phyloP scores from a whole-genome alignment of 108 stramenopile species.

The Cyclotella cryptica region DNA sequence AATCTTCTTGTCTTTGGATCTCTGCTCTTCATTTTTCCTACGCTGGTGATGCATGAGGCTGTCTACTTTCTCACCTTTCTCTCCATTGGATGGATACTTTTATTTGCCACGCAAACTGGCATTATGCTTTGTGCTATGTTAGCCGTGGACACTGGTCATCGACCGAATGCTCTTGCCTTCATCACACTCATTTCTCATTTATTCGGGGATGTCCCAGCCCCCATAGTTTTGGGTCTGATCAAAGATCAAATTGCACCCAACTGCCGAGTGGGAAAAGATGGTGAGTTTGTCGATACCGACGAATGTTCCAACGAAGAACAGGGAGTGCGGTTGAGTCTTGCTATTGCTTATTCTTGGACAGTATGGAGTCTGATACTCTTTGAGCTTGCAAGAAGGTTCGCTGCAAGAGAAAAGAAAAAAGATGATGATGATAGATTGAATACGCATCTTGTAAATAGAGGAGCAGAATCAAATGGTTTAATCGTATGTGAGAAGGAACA shows the following conservation, averaged over 20 bases:
- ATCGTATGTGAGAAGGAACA: neutral
- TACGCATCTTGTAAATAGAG: neutral
- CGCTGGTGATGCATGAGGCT: slow-evolving; percentile 46
- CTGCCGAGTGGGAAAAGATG: slow-evolving; percentile 38
- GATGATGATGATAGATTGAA: slow-evolving; percentile 4
- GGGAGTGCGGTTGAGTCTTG: slow-evolving; percentile 47
- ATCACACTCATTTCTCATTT: slow-evolving; percentile 47
- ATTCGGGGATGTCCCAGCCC: slow-evolving; percentile 52
- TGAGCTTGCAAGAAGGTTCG: slow-evolving; percentile 45
- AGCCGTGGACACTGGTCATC: slow-evolving; percentile 44
- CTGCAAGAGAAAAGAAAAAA: slow-evolving; percentile 33
- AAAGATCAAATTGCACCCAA: slow-evolving; percentile 55
- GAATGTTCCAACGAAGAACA: slow-evolving; percentile 35
- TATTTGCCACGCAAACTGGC: slow-evolving; percentile 56
- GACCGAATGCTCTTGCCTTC: slow-evolving; percentile 58
- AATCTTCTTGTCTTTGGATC: slow-evolving; percentile 36
- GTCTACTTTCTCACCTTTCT: slow-evolving; percentile 51
- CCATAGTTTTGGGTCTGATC: slow-evolving; percentile 49
- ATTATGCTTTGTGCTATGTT: slow-evolving; percentile 49
- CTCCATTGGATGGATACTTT: slow-evolving; percentile 52
- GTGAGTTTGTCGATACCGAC: slow-evolving; percentile 44
- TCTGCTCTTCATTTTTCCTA: slow-evolving; percentile 44
- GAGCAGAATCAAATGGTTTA: slow-evolving; percentile 17
- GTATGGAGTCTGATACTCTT: slow-evolving; percentile 47
- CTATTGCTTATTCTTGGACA: slow-evolving; percentile 51